Base-by-base conservation (phyloP, 1,284 basidiomycete genomes). In the Athelia psychrophila region DNA sequence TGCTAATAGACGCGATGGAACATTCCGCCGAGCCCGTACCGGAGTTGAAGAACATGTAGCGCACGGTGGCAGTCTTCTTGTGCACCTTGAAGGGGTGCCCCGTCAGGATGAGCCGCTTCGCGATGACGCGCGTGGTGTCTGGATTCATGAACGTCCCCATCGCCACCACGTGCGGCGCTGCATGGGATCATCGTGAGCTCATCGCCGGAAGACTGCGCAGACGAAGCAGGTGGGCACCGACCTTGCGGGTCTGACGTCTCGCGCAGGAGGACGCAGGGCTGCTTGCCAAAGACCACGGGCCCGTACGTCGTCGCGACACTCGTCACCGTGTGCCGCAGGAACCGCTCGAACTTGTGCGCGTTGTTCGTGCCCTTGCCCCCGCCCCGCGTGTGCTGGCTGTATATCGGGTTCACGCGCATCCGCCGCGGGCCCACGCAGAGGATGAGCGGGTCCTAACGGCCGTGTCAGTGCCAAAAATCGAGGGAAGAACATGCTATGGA, bases 81-180 rank as follows among this genome's bases (percentile, higher is more conserved):
- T 99, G 96, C 3, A 98, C 88, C 67, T 96, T 97, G 85, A 93
- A 94, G 0, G 96, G 96, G 69, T 98, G 95, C 0, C 96, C 96
- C 1, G 95, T 95, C 24, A 99, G 79, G 54, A 98, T 79, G 66
- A 97, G 85, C 19, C 95, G 86, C 70, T 99, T 99, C 47, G 93
- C 88, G 55, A 96, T 83, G 68, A 98, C 83, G 6, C 97, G 84
- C 0, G 92, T 95, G 15, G 96, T 93, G 67, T 97, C 94, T 1
- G 95, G 84, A 58, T 88, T 88, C 58, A 94, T 69, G 74, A 98
- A 91, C 22, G 84, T 85, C 19, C 97, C 97, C 76, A 83, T 93
- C 6, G 93, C 95, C 50, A 99, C 93, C 15, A 99, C 83, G 47
- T 89, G 75, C 22, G 92, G 92, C 23, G 83, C 88, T 91, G 57